Conservation (phyloP, 345 rosid genomes). For the rapeseed (Brassica napus) region Da-Ae NC_063440.1:24544501-24545000, state of each 20-base stretch:
- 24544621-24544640: slow-evolving; percentile 61
- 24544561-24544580: slow-evolving; percentile 85
- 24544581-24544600: slow-evolving; percentile 65
- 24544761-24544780: too few relatives aligned
- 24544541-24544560: slow-evolving; percentile 91
- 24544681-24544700: slow-evolving; percentile 79
- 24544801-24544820: too few relatives aligned
- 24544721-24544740: neutral
- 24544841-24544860: too few relatives aligned
- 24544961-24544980: neutral
- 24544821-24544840: too few relatives aligned
- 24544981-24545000: neutral
- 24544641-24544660: slow-evolving; percentile 98
- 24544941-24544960: too few relatives aligned
- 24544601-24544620: slow-evolving; percentile 77
- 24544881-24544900: too few relatives aligned
- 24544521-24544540: slow-evolving; percentile 75
- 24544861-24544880: too few relatives aligned
- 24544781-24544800: too few relatives aligned
- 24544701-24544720: slow-evolving; percentile 62
- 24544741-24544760: neutral
- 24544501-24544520: slow-evolving; percentile 1
- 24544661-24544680: slow-evolving; percentile 87
- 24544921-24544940: too few relatives aligned
- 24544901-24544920: too few relatives aligned